Base-by-base conservation (phyloP, 371 early-diverging fungal species). In the Circinella umbellata region DNA sequence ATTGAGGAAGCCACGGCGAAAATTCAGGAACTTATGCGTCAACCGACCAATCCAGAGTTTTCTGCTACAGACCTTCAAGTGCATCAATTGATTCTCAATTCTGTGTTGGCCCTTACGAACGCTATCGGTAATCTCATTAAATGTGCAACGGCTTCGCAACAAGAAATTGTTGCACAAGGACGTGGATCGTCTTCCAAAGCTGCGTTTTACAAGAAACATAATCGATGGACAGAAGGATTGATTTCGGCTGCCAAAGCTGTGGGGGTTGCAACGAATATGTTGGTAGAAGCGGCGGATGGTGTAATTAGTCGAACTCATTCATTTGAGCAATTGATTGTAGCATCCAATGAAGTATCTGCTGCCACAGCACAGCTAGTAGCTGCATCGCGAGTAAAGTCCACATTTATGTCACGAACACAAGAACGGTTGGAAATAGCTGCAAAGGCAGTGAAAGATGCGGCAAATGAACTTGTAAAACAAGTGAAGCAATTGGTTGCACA, bases 161-260 rank as follows among this genome's bases (percentile, higher is more conserved):
- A 97, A 76, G 99, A 99, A 81, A 96, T 98, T 83, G 98, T 98
- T 10, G 91, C 95, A 1, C 94, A 97, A 77, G 97, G 97, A 20
- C 87, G 93, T 49, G 97, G 96, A 0, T 75, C 90, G 4, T 87
- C 91, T 20, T 89, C 93, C 53, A 92, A 92, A 61, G 92, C 93
- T 7, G 96, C 95, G 0, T 98, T 97, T 77, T 99, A 99, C 89
- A 98, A 98, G 78, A 97, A 98, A 88, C 95, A 99, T 84, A 96
- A 96, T 85, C 92, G 96, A 73, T 99, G 99, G 99, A 99, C 98
- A 3, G 98, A 99, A 76, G 99, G 99, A 27, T 88, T 99, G 35
- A 97, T 99, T 67, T 95, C 96, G 3, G 99, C 99, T 0, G 98
- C 99, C 59, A 95, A 97, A 79, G 89, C 97, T 0, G 97, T 99